These are phyloP conservation scores for Pholiota adiposa DNA, from an alignment of 1,284 basidiomycete genomes.

Conservation along the genomic window DNA sequence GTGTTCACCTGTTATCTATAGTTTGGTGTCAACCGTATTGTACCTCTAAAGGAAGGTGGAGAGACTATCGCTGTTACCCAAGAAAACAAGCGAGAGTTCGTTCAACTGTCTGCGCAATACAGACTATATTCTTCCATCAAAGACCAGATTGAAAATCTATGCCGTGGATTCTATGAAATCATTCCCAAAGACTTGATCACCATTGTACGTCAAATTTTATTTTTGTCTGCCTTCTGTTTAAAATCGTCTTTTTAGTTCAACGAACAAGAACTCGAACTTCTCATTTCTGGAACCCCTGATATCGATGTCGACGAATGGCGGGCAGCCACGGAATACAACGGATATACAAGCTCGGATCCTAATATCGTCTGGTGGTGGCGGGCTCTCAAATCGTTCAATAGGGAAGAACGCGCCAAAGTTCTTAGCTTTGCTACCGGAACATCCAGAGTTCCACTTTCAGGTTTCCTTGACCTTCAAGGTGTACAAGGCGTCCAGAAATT, in stretches of 20 bases:
- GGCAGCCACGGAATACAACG: constrained; percentile 91
- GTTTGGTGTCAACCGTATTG: constrained; percentile 89
- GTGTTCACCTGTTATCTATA: constrained; percentile 39
- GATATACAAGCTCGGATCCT: constrained; percentile 86
- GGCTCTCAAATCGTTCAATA: constrained; percentile 95
- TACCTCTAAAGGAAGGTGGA: constrained; percentile 86
- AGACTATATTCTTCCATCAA: constrained; percentile 94
- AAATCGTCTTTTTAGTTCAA: constrained; percentile 73
- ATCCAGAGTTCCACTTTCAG: constrained; percentile 92
- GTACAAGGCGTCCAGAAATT: constrained; percentile 95
- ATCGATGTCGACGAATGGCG: constrained; percentile 99
- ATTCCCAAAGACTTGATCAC: constrained; percentile 86
- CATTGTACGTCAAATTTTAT: constrained; percentile 56
- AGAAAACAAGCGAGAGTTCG: constrained; percentile 97
- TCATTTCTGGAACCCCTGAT: constrained; percentile 97
- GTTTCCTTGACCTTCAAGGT: constrained; percentile 92
- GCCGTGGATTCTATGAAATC: constrained; percentile 95
- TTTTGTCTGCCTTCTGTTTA: constrained; percentile 11
- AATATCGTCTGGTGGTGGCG: constrained; percentile 99
- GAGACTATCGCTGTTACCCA: constrained; percentile 86
- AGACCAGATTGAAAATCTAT: constrained; percentile 93
- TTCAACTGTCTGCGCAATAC: constrained; percentile 90
- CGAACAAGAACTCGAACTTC: constrained; percentile 96
- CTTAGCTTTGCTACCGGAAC: constrained; percentile 97
- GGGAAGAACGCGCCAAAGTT: constrained; percentile 95